These are phyloP conservation scores for Leptographium lundbergii DNA, from an alignment of 2,329 filamentous ascomycete species.

Conservation along the genomic window DNA sequence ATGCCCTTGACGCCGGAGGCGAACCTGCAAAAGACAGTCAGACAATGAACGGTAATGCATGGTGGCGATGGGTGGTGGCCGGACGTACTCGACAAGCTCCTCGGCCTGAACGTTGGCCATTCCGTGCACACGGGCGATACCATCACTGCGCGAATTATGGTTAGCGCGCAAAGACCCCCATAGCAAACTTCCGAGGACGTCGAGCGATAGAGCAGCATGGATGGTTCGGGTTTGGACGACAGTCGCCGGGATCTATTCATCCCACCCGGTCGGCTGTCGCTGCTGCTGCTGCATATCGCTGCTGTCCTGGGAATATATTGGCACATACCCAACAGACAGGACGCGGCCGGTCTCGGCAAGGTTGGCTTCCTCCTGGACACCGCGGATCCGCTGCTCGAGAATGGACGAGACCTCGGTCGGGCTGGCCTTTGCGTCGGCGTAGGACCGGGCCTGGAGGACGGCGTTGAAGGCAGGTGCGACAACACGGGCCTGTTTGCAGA, in stretches of 20 bases:
- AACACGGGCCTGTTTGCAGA: conserved; percentile 58
- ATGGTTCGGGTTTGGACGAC: not conserved
- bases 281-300: not conserved
- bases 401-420: conserved; percentile 99
- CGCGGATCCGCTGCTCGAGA: conserved; percentile 97
- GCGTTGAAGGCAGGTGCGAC: conserved; percentile 67
- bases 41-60: not conserved
- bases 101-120: conserved; percentile 99
- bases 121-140: conserved; percentile 99
- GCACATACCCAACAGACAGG: conserved; percentile 90
- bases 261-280: not conserved
- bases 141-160: conserved; percentile 57
- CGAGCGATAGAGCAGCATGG: not conserved
- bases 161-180: conserved; percentile 16
- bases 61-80: not conserved
- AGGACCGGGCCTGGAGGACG: conserved; percentile 65
- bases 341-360: conserved; percentile 98
- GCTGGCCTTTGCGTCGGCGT: conserved; percentile 89
- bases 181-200: not conserved
- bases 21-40: conserved; percentile 50
- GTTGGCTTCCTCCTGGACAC: conserved; percentile 91
- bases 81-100: conserved; percentile 97
- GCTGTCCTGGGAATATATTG: not conserved
- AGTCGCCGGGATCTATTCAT: not conserved
- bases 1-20: conserved; percentile 99